phyloP scores from a whole-genome alignment of 2,329 filamentous ascomycete genomes.

The Blumeriella jaapii region DNA sequence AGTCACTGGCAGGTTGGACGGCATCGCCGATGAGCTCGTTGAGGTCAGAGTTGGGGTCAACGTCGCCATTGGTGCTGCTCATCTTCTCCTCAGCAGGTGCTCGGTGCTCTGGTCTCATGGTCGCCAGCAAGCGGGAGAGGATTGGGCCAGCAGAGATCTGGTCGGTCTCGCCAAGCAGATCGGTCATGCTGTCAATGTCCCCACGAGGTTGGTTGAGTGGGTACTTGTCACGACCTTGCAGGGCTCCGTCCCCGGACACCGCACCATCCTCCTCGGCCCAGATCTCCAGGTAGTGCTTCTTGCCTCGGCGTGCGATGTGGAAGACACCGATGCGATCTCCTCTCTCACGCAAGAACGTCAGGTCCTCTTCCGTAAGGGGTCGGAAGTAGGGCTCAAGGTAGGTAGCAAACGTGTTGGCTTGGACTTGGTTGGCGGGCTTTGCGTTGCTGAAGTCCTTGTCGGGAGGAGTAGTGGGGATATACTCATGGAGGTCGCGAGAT shows the following conservation, averaged over 20 bases:
- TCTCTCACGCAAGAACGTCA: constrained; percentile 82
- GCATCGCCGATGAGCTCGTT: constrained; percentile 26
- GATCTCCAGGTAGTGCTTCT: constrained; percentile 74
- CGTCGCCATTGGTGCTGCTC: constrained; percentile 39
- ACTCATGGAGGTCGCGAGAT: constrained; percentile 63
- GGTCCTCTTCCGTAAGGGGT: constrained; percentile 81
- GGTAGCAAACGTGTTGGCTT: constrained; percentile 82
- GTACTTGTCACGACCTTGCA: constrained; percentile 51
- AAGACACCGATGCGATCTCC: constrained; percentile 79
- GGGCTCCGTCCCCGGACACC: constrained; percentile 58
- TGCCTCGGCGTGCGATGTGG: constrained; percentile 72
- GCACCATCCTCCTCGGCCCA: constrained; percentile 91
- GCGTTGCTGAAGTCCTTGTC: constrained; percentile 93
- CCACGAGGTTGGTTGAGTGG: constrained; percentile 75
- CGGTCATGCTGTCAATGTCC: constrained; percentile 74
- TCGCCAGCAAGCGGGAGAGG: constrained; percentile 67
- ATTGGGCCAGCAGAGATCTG: constrained; percentile 81
- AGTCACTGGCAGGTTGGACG: constrained; percentile 16
- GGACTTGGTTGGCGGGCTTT: constrained; percentile 89
- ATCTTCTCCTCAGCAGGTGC: constrained; percentile 44
- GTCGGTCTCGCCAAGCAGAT: constrained; percentile 78
- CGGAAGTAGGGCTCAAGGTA: constrained; percentile 90
- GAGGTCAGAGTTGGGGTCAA: constrained; percentile 36
- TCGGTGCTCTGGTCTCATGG: constrained; percentile 67
- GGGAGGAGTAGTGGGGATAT: constrained; percentile 80